These are phyloP conservation scores for Lipomyces mesembrius DNA, from an alignment of 805 yeast genomes.

Conservation along the genomic window DNA sequence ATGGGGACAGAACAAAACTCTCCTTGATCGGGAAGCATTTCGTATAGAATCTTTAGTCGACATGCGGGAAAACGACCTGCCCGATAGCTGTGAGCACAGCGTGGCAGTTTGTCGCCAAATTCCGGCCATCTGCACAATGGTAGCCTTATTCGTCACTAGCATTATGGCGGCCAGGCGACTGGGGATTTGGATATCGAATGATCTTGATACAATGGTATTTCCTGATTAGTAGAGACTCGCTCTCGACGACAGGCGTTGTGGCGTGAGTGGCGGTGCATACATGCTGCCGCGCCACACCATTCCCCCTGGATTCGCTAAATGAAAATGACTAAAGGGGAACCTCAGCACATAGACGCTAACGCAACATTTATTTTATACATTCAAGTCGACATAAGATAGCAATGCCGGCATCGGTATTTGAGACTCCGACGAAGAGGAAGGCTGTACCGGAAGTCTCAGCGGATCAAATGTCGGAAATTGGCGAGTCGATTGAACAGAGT, in stretches of 20 bases:
- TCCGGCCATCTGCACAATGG: background rate
- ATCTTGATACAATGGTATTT: background rate
- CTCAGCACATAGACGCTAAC: too few species aligned
- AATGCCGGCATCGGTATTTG: constrained; percentile 6
- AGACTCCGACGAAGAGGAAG: constrained; percentile 1
- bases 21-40: background rate
- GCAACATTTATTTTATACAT: background rate
- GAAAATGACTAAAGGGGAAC: too few species aligned
- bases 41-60: background rate
- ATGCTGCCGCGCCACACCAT: background rate
- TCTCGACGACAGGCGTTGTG: background rate
- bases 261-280: background rate
- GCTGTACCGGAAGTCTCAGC: background rate
- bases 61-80: background rate
- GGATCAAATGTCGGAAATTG: background rate
- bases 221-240: too few species aligned
- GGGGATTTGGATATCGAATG: background rate
- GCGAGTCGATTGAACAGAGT: background rate
- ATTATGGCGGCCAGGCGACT: background rate
- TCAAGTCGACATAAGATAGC: background rate
- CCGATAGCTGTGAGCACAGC: background rate
- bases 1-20: background rate
- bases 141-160: background rate
- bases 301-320: background rate
- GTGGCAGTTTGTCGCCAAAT: background rate